Evolutionary conservation across 228 moss, liverwort and hornwort genomes (phyloP).

Genomic region (Sphagnum fallax): DNA sequence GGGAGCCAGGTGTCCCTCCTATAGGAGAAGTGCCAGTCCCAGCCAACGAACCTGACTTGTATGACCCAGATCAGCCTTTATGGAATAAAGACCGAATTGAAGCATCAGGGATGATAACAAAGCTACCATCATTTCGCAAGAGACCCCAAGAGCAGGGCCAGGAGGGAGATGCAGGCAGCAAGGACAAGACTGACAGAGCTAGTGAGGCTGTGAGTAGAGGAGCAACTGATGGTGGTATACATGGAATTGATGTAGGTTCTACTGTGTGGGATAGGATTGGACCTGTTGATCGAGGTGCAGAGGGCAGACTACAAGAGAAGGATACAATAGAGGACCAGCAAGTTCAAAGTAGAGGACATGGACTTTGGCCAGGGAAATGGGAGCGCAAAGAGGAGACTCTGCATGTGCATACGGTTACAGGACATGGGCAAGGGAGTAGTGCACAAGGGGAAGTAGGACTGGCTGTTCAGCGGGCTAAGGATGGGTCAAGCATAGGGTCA

Average conservation of each 20-base stretch:
- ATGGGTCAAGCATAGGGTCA: constrained; percentile 62
- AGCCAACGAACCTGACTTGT: constrained; percentile 79
- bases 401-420: constrained; percentile 24
- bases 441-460: constrained; percentile 59
- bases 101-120: constrained; percentile 67
- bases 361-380: constrained; percentile 73
- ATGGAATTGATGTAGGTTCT: constrained; percentile 63
- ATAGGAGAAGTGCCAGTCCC: constrained; percentile 46
- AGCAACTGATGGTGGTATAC: constrained; percentile 43
- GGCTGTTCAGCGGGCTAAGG: constrained; percentile 54
- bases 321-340: constrained; percentile 41
- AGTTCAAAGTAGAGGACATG: constrained; percentile 49
- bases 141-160: constrained; percentile 51
- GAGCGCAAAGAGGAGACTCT: constrained; percentile 56
- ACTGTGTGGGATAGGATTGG: constrained; percentile 99
- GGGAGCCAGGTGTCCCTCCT: constrained; percentile 68
- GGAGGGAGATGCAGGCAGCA: constrained; percentile 46
- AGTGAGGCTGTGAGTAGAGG: constrained; percentile 52
- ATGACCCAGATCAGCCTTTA: constrained; percentile 97
- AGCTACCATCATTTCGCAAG: constrained; percentile 63
- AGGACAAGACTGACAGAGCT: constrained; percentile 40
- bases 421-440: constrained; percentile 54
- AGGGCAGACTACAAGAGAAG: constrained; percentile 40
- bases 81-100: constrained; percentile 94
- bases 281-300: constrained; percentile 57